Percentiles rank a stretch among this genome's conserved stretches.
phyloP scores from a whole-genome alignment of 1,139 yeast genomes.

The Yamadazyma atlantica region DNA sequence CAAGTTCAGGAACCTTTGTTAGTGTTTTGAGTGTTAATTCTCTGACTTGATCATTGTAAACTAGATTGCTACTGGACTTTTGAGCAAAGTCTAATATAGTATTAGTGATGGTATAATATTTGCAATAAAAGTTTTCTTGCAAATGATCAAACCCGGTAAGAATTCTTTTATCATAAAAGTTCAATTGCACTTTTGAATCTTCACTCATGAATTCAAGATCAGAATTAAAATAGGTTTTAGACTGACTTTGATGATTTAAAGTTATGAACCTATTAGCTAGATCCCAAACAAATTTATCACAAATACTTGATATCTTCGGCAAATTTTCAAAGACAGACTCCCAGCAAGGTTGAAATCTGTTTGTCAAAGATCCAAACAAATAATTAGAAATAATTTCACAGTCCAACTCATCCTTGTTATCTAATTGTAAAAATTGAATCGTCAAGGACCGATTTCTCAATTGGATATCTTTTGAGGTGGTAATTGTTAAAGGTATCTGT shows the following conservation, averaged over 20 bases:
- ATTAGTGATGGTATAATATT: slow-evolving; percentile 20
- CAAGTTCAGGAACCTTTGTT: slow-evolving; percentile 57
- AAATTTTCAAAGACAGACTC: slow-evolving; percentile 65
- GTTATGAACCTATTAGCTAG: slow-evolving; percentile 43
- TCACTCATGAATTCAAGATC: slow-evolving; percentile 8
- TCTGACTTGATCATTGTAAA: slow-evolving; percentile 42
- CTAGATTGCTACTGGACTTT: slow-evolving; percentile 29
- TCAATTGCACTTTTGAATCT: slow-evolving; percentile 24
- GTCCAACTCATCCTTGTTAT: slow-evolving; percentile 25
- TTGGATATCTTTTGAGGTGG: slow-evolving; percentile 74
- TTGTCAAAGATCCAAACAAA: slow-evolving; percentile 71
- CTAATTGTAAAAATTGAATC: slow-evolving; percentile 41
- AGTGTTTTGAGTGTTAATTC: slow-evolving; percentile 52
- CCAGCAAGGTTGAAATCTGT: slow-evolving; percentile 86
- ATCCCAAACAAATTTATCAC: slow-evolving; percentile 58
- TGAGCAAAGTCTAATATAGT: slow-evolving; percentile 40
- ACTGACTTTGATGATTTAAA: slow-evolving; percentile 26
- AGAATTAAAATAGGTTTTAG: slow-evolving; percentile 16
- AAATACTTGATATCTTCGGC: slow-evolving; percentile 44
- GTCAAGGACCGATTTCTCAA: slow-evolving; percentile 68
- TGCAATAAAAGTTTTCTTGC: slow-evolving; percentile 20
- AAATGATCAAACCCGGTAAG: slow-evolving; percentile 24
- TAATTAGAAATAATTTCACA: slow-evolving; percentile 52
- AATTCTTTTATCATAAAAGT: slow-evolving; percentile 31
- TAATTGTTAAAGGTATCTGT: slow-evolving; percentile 65